Evolutionary conservation across 345 rosid species (phyloP), one percentile per base, ranked within the genome.

Genomic region (Populus euphratica): DNA sequence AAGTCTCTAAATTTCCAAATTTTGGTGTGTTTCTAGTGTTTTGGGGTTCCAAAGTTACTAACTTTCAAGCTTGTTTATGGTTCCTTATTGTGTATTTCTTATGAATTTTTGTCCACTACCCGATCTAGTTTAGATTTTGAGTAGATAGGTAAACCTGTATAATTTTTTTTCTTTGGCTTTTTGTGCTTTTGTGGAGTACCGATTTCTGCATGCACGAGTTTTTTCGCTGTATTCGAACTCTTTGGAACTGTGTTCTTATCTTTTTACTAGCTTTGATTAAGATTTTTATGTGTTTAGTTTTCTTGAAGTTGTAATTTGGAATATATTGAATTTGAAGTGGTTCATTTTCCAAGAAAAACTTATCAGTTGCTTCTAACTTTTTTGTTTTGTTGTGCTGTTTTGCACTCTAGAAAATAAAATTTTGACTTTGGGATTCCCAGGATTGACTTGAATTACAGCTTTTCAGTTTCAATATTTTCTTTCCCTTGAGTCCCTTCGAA

Each of bases 1-100:
- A 69, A 43, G 21, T 71, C 25, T 63, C 76, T 61, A 14, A 43
- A 76, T 73, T 43, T 49, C 39, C 70, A 21, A 52, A 70, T 54
- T 75, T 77, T 52, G 83, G 83, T 86, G 78, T 85, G 90, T 73
- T 73, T 66, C 39, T 35, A 1, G 54, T 16, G 41, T 68, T 76
- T 79, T 70, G 41, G 83, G 69, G 56, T 83, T 73, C 80, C 80
- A 63, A 63, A 75, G 80, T 74, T 85, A 33, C 70, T 21, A 35
- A 68, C 50, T 75, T 81, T 43, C 35, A 21, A 47, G 72, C 39
- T 64, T 67, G 18, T 52, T 70, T 69, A 56, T 72, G 29, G 31
- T 73, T 41, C 76, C 4, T 16, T 33, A 52, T 31, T 31, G 27
- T 72, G 44, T 44, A 18, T 52, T 6, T 70, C 31, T 52, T 3